Evolutionary conservation across 768 basidiomycete species (phyloP).

Genomic region (Kwoniella botswanensis): DNA sequence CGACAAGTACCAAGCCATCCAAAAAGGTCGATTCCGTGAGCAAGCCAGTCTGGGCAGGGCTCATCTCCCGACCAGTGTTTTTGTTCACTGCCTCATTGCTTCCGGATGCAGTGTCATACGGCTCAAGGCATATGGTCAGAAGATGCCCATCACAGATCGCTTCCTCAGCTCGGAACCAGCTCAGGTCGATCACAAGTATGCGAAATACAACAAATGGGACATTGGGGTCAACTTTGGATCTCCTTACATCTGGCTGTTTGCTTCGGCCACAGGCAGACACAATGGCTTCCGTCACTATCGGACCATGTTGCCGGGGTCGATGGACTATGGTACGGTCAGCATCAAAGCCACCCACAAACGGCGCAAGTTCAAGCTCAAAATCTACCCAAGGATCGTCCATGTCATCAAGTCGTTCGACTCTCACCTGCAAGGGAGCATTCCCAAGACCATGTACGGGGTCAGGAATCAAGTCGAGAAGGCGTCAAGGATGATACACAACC

Average conservation of each 20-base stretch:
- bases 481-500: constrained; percentile 28
- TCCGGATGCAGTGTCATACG: constrained; percentile 21
- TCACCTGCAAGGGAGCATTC: constrained; percentile 26
- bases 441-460: constrained; percentile 18
- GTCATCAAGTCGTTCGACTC: constrained; percentile 44
- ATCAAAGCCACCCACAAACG: constrained; percentile 10
- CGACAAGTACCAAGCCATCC: constrained; percentile 19
- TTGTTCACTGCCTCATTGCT: constrained; percentile 25
- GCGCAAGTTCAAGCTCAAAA: constrained; percentile 24
- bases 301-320: no score
- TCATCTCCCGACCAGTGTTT: constrained; percentile 22
- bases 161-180: constrained; percentile 29
- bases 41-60: constrained; percentile 25
- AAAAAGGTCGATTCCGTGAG: constrained; percentile 1
- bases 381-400: constrained; percentile 37
- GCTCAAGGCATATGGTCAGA: constrained; percentile 37
- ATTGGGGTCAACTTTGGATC: no score
- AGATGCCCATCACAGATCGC: constrained; percentile 17
- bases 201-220: no score
- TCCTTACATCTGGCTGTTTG: no score
- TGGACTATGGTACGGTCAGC: not conserved
- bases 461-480: constrained; percentile 4
- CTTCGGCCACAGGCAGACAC: no score
- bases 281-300: no score
- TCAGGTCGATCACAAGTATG: constrained; percentile 1